Base-by-base conservation (phyloP, 2,329 filamentous ascomycete genomes). In the Stachybotrys echinatus region DNA sequence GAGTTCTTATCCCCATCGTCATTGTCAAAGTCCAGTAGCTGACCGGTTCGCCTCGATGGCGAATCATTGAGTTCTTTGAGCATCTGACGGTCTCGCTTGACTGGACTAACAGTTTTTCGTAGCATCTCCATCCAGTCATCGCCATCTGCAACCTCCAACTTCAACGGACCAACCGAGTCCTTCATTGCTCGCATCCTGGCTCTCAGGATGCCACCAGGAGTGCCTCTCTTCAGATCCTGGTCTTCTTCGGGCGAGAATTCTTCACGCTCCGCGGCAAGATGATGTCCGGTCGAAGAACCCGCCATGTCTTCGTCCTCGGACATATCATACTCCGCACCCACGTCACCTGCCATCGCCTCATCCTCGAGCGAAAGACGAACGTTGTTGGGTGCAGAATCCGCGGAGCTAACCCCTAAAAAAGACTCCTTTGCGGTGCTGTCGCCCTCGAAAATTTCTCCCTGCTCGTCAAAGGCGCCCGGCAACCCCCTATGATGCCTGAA, bases 71-170 rank as follows among this genome's bases (percentile, higher is more conserved):
- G 62, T 22, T 76, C 77, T 59, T 75, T 77, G 39, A 85, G 76
- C 31, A 94, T 74, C 23, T 85, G 86, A 52, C 92, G 88, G 71
- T 96, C 88, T 62, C 94, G 87, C 74, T 97, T 97, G 63, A 89
- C 85, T 6, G 94, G 92, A 62, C 90, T 96, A 58, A 97, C 90
- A 6, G 94, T 97, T 58, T 91, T 91, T 66, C 91, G 89, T 55
- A 99, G 77, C 73, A 96, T 92, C 59, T 94, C 88, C 58, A 91
- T 87, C 94, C 94, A 99, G 65, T 96, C 88, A 52, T 92, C 89
- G 48, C 86, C 88, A 55, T 81, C 79, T 34, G 80, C 74, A 52
- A 87, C 80, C 55, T 84, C 80, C 48, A 82, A 72, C 56, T 77
- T 81, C 21, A 78, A 65, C 21, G 83, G 83, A 23, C 79, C 80